Evolutionary conservation across 306 rosid species (phyloP).

Genomic region (Psophocarpus tetragonolobus): DNA sequence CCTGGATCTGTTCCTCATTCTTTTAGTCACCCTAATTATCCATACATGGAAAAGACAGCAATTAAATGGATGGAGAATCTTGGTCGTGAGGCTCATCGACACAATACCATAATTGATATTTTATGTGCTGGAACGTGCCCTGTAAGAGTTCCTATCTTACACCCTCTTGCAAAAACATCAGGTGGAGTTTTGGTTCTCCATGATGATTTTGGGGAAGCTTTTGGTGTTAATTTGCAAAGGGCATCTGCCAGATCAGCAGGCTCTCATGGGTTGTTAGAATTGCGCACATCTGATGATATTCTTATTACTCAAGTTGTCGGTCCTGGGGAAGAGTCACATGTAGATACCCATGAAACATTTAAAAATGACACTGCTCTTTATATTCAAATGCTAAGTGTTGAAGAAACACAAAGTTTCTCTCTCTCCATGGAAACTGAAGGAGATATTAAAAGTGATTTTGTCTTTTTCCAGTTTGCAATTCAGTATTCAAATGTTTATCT

Average conservation of each 20-base stretch:
- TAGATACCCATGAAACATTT: conserved; percentile 78
- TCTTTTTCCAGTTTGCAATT: conserved; percentile 46
- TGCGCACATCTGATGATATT: conserved; percentile 84
- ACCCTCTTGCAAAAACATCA: conserved; percentile 94
- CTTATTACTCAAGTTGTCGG: conserved; percentile 84
- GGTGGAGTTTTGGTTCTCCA: conserved; percentile 97
- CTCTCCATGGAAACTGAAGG: conserved; percentile 85
- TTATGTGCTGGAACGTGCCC: conserved; percentile 99
- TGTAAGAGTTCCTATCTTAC: conserved; percentile 89
- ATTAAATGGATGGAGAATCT: conserved; percentile 92
- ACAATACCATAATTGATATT: conserved; percentile 77
- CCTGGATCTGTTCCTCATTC: conserved; percentile 98
- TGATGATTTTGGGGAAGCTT: conserved; percentile 99
- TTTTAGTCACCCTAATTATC: conserved; percentile 88
- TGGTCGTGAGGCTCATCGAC: conserved; percentile 83
- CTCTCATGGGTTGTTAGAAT: conserved; percentile 80
- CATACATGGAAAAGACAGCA: conserved; percentile 90
- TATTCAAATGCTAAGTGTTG: conserved; percentile 86
- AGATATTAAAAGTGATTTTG: conserved; percentile 51
- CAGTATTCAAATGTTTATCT: conserved; percentile 47
- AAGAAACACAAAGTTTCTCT: conserved; percentile 85
- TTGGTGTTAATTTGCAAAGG: conserved; percentile 97
- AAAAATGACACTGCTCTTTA: conserved; percentile 69
- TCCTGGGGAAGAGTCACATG: conserved; percentile 93
- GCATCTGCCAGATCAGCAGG: conserved; percentile 95